These are phyloP conservation scores for Globisporangium perplexum DNA, from an alignment of 352 stramenopile species.

Conservation along the genomic window DNA sequence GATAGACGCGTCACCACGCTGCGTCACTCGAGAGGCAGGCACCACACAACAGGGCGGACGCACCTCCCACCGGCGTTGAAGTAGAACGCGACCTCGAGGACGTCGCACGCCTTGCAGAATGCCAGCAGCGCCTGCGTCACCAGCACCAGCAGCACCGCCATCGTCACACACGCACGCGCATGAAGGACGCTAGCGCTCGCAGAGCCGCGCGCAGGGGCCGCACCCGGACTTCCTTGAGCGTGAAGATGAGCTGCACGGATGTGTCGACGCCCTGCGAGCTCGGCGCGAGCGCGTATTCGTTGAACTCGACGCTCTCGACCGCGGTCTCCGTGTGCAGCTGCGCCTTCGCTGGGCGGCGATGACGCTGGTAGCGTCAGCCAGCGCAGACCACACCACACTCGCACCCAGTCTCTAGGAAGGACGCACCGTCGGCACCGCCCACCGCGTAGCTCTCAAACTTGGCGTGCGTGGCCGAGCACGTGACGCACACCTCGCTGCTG, in stretches of 20 bases:
- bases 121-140: conserved; percentile 39
- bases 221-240: conserved; percentile 75
- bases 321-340: conserved; percentile 82
- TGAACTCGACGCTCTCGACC: conserved; percentile 74
- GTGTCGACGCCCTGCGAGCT: conserved; percentile 29
- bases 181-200: neutral
- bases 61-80: conserved; percentile 66
- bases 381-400: no score
- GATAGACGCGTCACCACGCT: no score
- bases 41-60: no score
- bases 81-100: conserved; percentile 69
- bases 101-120: conserved; percentile 77
- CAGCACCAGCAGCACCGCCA: neutral
- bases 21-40: neutral
- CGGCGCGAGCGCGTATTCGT: conserved; percentile 55
- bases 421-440: conserved; percentile 35
- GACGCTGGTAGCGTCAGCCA: no score
- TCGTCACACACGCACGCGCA: no score
- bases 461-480: conserved; percentile 50
- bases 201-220: neutral
- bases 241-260: conserved; percentile 76
- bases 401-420: no score
- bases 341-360: conserved; percentile 34
- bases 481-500: conserved; percentile 73
- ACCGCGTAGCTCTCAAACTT: conserved; percentile 82